These are phyloP conservation scores for Pseudogymnoascus sp. DNA, from an alignment of 2,329 filamentous ascomycete species.

Conservation along the genomic window DNA sequence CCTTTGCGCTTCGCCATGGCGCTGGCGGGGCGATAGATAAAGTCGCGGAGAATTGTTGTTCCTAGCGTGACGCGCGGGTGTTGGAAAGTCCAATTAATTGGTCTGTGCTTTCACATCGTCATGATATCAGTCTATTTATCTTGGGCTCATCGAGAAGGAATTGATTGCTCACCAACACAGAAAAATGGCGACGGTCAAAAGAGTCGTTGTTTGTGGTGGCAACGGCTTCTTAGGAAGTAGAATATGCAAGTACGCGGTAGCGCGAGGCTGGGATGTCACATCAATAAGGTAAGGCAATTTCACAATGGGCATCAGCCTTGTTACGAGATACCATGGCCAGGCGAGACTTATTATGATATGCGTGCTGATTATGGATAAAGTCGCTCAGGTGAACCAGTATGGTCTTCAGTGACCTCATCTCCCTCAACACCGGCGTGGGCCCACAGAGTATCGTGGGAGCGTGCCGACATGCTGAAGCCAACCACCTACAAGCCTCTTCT, in stretches of 20 bases:
- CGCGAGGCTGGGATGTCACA: constrained; percentile 82
- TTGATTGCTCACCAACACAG: constrained; percentile 1
- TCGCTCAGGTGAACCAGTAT: constrained; percentile 82
- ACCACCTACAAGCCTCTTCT: constrained; percentile 70
- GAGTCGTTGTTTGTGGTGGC: constrained; percentile 83
- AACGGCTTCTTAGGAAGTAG: constrained; percentile 83
- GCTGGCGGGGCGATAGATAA: neutral
- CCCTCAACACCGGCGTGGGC: constrained; percentile 64
- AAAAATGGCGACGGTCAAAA: constrained; percentile 41
- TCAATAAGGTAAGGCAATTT: constrained; percentile 65
- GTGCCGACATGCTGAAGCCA: constrained; percentile 79
- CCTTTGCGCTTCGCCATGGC: neutral
- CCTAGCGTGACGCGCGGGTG: constrained; percentile 5
- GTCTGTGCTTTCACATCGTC: constrained; percentile 9
- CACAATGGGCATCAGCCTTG: neutral
- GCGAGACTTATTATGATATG: neutral
- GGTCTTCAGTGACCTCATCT: constrained; percentile 70
- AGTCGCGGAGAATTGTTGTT: neutral
- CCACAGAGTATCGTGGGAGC: constrained; percentile 74
- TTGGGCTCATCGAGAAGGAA: neutral
- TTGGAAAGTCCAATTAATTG: constrained; percentile 3
- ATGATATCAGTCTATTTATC: constrained; percentile 10
- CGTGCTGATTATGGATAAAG: constrained; percentile 36
- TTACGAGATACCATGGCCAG: neutral
- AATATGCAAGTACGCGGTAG: constrained; percentile 84